Conservation (phyloP, 768 basidiomycete genomes). For the Heimioporus sp. region DNA sequence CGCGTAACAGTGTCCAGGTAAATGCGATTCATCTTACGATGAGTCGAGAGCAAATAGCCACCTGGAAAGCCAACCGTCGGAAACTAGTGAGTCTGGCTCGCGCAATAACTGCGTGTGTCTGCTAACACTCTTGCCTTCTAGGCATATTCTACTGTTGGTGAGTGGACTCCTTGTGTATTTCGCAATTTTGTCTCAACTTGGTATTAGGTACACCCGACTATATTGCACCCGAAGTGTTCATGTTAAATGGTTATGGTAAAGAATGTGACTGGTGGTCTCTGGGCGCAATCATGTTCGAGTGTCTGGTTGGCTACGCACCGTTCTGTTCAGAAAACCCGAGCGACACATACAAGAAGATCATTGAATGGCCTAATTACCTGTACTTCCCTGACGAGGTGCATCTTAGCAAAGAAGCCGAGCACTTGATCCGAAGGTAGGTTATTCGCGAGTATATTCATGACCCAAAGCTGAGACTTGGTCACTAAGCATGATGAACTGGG, state of each 20-base stretch:
- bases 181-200: slow-evolving; percentile 1
- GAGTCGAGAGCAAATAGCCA: slow-evolving; percentile 95
- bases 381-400: slow-evolving; percentile 95
- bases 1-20: slow-evolving; percentile 95
- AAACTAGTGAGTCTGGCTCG: slow-evolving; percentile 63
- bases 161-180: slow-evolving; percentile 3
- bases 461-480: slow-evolving; percentile 5
- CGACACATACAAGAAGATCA: slow-evolving; percentile 98
- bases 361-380: slow-evolving; percentile 91
- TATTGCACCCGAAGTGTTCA: slow-evolving; percentile 97
- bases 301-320: slow-evolving; percentile 95
- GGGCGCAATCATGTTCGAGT: slow-evolving; percentile 99
- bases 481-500: slow-evolving; percentile 80
- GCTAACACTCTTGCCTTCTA: slow-evolving; percentile 28
- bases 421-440: slow-evolving; percentile 78
- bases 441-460: neutral
- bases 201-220: slow-evolving; percentile 41
- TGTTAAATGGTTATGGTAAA: slow-evolving; percentile 96
- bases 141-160: slow-evolving; percentile 90
- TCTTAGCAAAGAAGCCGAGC: slow-evolving; percentile 88
- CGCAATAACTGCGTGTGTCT: neutral
- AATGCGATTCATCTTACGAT: slow-evolving; percentile 97
- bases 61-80: slow-evolving; percentile 98
- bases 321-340: slow-evolving; percentile 97
- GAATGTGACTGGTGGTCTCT: slow-evolving; percentile 99